phyloP scores from a whole-genome alignment of 805 yeast genomes.

The Metschnikowia sp. region DNA sequence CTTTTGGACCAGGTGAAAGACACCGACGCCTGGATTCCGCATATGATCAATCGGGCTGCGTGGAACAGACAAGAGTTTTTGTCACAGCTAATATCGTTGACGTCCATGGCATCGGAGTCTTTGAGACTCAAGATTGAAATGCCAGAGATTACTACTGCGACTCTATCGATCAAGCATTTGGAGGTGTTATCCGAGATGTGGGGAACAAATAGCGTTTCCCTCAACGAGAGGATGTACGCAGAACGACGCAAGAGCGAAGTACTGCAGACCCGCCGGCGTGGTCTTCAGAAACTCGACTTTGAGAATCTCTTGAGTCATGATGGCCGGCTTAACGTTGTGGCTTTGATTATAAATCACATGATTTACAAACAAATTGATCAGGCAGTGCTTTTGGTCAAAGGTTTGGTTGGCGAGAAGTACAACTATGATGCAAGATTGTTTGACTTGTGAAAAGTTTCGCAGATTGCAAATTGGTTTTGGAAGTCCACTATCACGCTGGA shows the following conservation, averaged over 20 bases:
- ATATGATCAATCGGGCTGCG: conserved; percentile 26
- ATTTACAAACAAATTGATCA: conserved; percentile 30
- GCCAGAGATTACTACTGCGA: conserved; percentile 32
- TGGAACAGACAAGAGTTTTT: conserved; percentile 27
- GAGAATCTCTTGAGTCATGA: conserved; percentile 27
- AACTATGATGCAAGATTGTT: conserved; percentile 17
- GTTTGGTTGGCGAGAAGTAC: conserved; percentile 35
- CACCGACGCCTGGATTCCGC: conserved; percentile 27
- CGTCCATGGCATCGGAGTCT: conserved; percentile 31
- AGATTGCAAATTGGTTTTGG: too few relatives aligned
- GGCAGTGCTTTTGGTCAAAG: conserved; percentile 25
- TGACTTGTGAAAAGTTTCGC: background rate
- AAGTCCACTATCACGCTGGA: too few relatives aligned
- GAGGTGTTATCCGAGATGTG: conserved; percentile 26
- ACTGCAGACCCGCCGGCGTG: conserved; percentile 8
- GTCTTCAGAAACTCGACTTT: conserved; percentile 22
- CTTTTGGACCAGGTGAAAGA: conserved; percentile 26
- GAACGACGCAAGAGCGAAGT: conserved; percentile 7
- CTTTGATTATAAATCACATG: conserved; percentile 28
- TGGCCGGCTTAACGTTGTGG: conserved; percentile 28
- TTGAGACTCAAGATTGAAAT: conserved; percentile 23
- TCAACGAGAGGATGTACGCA: conserved; percentile 25
- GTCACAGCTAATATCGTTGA: conserved; percentile 27
- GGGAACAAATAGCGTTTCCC: conserved; percentile 23
- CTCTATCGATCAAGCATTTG: conserved; percentile 28